Conservation (phyloP, 495 filamentous ascomycete genomes). For the Penicillium cosmopolitanum region DNA sequence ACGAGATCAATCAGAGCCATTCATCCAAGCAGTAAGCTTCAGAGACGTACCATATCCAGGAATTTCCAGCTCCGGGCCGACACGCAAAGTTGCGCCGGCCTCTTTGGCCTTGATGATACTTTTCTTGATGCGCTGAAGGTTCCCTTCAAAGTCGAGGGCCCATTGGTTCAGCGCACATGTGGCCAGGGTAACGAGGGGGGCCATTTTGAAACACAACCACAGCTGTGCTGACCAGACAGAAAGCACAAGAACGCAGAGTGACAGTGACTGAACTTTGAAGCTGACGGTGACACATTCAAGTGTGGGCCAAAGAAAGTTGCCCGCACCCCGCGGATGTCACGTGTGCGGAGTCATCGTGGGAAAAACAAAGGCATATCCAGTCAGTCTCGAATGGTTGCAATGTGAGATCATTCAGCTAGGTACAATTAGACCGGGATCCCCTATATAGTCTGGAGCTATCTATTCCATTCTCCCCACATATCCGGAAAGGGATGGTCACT, state of each 20-base stretch:
- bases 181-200: conserved; percentile 15
- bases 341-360: conserved; percentile 3
- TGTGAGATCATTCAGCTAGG: background rate
- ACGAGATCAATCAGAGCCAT: background rate
- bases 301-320: background rate
- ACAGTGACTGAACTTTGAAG: background rate
- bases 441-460: too few species aligned
- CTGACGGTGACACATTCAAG: background rate
- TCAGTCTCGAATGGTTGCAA: too few species aligned
- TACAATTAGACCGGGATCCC: background rate
- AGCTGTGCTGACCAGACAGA: background rate
- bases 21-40: background rate
- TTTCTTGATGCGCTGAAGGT: conserved; percentile 23
- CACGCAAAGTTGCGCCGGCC: conserved; percentile 16
- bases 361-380: background rate
- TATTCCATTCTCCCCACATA: too few species aligned
- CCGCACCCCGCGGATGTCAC: conserved; percentile 6
- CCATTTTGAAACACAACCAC: conserved; percentile 8
- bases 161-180: conserved; percentile 23
- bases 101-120: conserved; percentile 17
- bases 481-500: too few species aligned
- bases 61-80: conserved; percentile 17
- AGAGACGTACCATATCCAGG: conserved; percentile 14
- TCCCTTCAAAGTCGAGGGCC: conserved; percentile 19
- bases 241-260: conserved; percentile 1